Evolutionary conservation across 257 asterid genomes (phyloP).

Genomic region (Vinca minor): DNA sequence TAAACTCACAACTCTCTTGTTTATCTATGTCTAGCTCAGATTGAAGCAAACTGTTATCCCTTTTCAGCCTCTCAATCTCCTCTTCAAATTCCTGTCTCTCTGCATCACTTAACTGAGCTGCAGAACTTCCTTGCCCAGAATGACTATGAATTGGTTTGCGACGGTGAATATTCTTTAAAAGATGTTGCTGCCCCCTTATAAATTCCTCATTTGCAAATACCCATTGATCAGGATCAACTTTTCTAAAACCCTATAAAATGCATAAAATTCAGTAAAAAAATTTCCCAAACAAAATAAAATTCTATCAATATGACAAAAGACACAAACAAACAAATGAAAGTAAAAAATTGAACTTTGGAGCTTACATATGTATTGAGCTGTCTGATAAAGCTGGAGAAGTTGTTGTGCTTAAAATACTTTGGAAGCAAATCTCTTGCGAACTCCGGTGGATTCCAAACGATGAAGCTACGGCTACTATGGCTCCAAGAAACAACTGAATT

Average conservation of each 20-base stretch:
- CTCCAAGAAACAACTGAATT: conserved; percentile 73
- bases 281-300: not conserved
- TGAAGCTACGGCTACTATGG: conserved; percentile 49
- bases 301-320: not conserved
- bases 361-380: conserved; percentile 94
- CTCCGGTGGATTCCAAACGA: conserved; percentile 89
- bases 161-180: conserved; percentile 62
- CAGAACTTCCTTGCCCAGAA: conserved; percentile 46
- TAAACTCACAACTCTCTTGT: conserved; percentile 44
- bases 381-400: conserved; percentile 87
- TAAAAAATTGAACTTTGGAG: too few relatives aligned
- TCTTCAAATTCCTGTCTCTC: conserved; percentile 62
- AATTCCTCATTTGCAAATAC: conserved; percentile 92
- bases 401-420: conserved; percentile 80
- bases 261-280: not conserved
- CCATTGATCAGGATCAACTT: conserved; percentile 92
- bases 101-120: conserved; percentile 36
- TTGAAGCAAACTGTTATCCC: conserved; percentile 47
- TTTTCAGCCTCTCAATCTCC: conserved; percentile 56
- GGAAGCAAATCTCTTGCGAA: conserved; percentile 83
- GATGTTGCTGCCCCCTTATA: conserved; percentile 54
- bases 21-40: conserved; percentile 45
- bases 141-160: conserved; percentile 91
- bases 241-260: conserved; percentile 62
- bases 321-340: too few relatives aligned